These are phyloP conservation scores for Aspergillus latus DNA, from an alignment of 2,329 filamentous ascomycete genomes.

Conservation along the genomic window DNA sequence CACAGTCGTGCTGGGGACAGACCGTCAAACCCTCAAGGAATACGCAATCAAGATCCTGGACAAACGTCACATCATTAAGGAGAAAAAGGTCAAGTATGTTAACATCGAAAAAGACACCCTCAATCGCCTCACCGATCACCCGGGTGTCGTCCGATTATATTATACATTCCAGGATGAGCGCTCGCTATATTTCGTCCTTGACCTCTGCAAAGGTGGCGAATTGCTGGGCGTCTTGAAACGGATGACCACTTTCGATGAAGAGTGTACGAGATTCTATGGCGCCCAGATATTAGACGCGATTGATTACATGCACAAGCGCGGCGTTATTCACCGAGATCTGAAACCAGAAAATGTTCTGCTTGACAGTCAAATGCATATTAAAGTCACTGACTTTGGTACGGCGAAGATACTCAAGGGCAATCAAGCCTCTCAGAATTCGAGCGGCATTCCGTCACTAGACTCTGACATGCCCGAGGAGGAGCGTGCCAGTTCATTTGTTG, in stretches of 20 bases:
- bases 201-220: constrained; percentile 89
- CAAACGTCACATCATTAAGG: constrained; percentile 98
- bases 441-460: constrained; percentile 48
- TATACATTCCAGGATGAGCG: constrained; percentile 98
- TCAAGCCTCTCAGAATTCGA: constrained; percentile 48
- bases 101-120: constrained; percentile 99
- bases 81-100: constrained; percentile 99
- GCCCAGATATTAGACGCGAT: constrained; percentile 96
- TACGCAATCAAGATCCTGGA: constrained; percentile 98
- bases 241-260: constrained; percentile 89
- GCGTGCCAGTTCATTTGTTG: constrained; percentile 90
- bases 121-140: constrained; percentile 93
- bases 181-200: constrained; percentile 94
- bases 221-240: constrained; percentile 90
- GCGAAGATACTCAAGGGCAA: constrained; percentile 78
- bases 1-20: constrained; percentile 87
- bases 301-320: constrained; percentile 95
- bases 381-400: constrained; percentile 98
- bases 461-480: constrained; percentile 63
- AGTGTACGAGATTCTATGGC: constrained; percentile 91
- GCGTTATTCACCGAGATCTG: constrained; percentile 92
- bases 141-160: constrained; percentile 92
- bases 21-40: constrained; percentile 90
- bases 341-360: constrained; percentile 97
- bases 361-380: constrained; percentile 95